Evolutionary conservation across 2,329 filamentous ascomycete genomes (phyloP), one percentile per base, ranked within the genome.

Genomic region (Aspergillus sp.): DNA sequence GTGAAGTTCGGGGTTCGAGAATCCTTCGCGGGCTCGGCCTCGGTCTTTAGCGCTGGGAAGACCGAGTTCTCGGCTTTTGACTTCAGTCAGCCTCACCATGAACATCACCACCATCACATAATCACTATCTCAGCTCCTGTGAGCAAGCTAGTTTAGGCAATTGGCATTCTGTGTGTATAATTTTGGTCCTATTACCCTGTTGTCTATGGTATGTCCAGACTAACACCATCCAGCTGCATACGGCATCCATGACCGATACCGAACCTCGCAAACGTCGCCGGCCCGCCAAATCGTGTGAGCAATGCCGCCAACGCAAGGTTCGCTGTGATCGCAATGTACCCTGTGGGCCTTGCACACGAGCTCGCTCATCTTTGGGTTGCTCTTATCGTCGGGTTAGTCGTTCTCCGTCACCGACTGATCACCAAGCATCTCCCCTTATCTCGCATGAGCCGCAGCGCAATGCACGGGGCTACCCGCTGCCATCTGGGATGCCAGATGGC

Each of bases 281-380:
- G 4, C 69, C 70, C 6, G 66, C 68, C 12, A 64, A 69, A 19
- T 65, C 70, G 1, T 73, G 70, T 58, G 66, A 69, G 51, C 69
- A 68, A 57, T 73, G 71, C 47, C 70, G 70, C 25, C 67, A 63
- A 10, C 70, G 70, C 50, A 73, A 73, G 59, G 63, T 73, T 28
- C 67, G 68, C 30, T 73, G 71, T 53, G 70, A 73, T 57, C 70
- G 65, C 17, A 60, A 63, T 38, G 55, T 67, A 15, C 71, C 70
- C 21, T 73, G 71, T 55, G 66, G 65, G 2, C 68, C 67, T 28
- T 74, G 72, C 56, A 63, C 59, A 6, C 68, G 67, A 32, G 54
- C 66, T 17, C 65, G 65, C 23, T 59, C 57, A 12, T 64, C 63
- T 1, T 32, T 70, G 32, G 53, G 59, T n/a, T 72, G 70, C 54